phyloP scores from a whole-genome alignment of 305 asterid genomes.

The Withania somnifera region DNA sequence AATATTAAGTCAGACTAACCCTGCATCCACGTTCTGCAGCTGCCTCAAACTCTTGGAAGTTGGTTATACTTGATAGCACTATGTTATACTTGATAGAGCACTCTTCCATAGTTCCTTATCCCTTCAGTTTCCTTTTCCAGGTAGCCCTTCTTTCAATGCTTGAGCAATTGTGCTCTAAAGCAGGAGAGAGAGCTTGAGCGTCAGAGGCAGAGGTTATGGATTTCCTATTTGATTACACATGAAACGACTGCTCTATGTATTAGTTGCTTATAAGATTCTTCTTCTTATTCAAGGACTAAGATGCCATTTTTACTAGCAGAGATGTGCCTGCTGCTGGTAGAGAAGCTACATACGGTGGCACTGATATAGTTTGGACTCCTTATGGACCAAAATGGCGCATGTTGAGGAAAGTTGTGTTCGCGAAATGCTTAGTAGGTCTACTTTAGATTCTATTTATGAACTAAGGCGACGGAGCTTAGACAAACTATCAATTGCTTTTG shows the following conservation, averaged over 20 bases:
- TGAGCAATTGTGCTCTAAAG: slow-evolving; percentile 53
- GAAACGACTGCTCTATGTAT: slow-evolving; percentile 3
- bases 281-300: slow-evolving; percentile 43
- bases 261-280: not conserved
- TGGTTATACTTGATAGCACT: too few relatives aligned
- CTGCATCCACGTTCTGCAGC: not conserved
- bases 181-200: slow-evolving; percentile 68
- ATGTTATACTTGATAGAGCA: too few relatives aligned
- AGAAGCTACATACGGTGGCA: too few relatives aligned
- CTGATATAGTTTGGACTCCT: too few relatives aligned
- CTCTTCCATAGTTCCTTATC: not conserved
- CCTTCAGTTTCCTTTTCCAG: slow-evolving; percentile 20
- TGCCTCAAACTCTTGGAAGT: not conserved
- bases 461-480: too few relatives aligned
- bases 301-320: too few relatives aligned
- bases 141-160: slow-evolving; percentile 59
- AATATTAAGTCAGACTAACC: not conserved
- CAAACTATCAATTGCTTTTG: too few relatives aligned
- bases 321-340: too few relatives aligned
- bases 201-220: slow-evolving; percentile 66
- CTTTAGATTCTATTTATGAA: too few relatives aligned
- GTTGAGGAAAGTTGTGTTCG: too few relatives aligned
- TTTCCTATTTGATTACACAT: slow-evolving; percentile 4
- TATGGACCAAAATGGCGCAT: too few relatives aligned
- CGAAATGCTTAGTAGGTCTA: too few relatives aligned